Percentiles rank a stretch among this genome's conserved stretches.
Conservation (phyloP, 2,329 filamentous ascomycete species). For the Claviceps digitariae region DNA sequence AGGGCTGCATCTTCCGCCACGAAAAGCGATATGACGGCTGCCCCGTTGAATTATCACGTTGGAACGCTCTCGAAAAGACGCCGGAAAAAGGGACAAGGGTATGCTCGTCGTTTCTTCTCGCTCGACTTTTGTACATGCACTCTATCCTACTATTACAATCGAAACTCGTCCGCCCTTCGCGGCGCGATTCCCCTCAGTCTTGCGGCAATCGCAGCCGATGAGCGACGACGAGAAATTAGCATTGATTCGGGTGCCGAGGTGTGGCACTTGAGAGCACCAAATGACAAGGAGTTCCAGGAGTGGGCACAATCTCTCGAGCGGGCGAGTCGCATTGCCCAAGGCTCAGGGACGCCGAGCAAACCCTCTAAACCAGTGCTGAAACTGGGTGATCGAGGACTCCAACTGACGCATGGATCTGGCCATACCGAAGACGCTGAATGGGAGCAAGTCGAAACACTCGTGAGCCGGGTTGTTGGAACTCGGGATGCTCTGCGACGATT, state of each 20-base stretch:
- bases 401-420: constrained; percentile 19
- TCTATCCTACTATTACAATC: constrained; percentile 90
- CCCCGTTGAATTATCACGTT: constrained; percentile 53
- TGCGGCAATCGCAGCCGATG: constrained; percentile 81
- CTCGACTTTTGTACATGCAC: constrained; percentile 90
- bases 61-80: constrained; percentile 80
- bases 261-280: constrained; percentile 82
- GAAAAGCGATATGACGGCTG: constrained; percentile 32
- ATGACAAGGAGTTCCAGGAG: constrained; percentile 69
- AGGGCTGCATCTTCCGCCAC: constrained; percentile 37
- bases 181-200: constrained; percentile 86
- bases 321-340: constrained; percentile 55
- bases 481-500: constrained; percentile 78
- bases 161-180: constrained; percentile 80
- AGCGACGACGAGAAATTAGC: constrained; percentile 78
- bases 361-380: constrained; percentile 15
- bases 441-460: constrained; percentile 71
- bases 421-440: constrained; percentile 66
- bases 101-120: constrained; percentile 87
- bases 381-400: constrained; percentile 14
- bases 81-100: constrained; percentile 86
- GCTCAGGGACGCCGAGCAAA: constrained; percentile 27
- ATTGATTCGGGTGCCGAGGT: constrained; percentile 95
- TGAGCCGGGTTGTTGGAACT: constrained; percentile 75
- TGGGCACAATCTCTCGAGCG: constrained; percentile 81